Conservation (phyloP, 495 filamentous ascomycete genomes). For the Hypoxylon cercidicola region DNA sequence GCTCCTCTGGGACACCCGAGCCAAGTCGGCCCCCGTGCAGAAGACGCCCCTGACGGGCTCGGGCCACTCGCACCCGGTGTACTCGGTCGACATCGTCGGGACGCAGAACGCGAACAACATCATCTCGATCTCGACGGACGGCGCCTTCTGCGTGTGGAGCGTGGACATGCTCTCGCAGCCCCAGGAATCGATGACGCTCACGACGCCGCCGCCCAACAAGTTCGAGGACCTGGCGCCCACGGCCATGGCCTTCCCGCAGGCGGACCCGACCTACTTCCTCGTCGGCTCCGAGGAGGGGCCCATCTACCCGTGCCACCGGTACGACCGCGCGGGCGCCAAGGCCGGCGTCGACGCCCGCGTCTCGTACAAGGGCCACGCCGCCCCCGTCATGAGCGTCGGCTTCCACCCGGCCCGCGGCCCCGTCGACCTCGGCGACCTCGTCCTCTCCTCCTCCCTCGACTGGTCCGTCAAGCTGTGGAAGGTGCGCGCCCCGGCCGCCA, state of each 20-base stretch:
- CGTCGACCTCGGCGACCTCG: slow-evolving; percentile 94
- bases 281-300: slow-evolving; percentile 95
- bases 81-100: slow-evolving; percentile 92
- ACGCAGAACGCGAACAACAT: slow-evolving; percentile 99
- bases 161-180: slow-evolving; percentile 97
- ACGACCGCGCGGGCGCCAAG: slow-evolving; percentile 95
- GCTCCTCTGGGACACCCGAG: slow-evolving; percentile 96
- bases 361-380: slow-evolving; percentile 85
- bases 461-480: slow-evolving; percentile 99
- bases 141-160: slow-evolving; percentile 94
- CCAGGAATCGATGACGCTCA: slow-evolving; percentile 88
- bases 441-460: slow-evolving; percentile 86
- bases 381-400: slow-evolving; percentile 93
- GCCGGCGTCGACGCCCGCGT: slow-evolving; percentile 90
- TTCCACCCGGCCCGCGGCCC: slow-evolving; percentile 93
- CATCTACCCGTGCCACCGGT: slow-evolving; percentile 95
- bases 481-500: slow-evolving; percentile 79
- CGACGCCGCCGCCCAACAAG: slow-evolving; percentile 85
- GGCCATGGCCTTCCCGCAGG: slow-evolving; percentile 94
- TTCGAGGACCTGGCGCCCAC: slow-evolving; percentile 95
- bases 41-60: slow-evolving; percentile 93
- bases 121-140: slow-evolving; percentile 93
- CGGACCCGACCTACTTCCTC: slow-evolving; percentile 97
- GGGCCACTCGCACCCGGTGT: slow-evolving; percentile 96
- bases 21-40: slow-evolving; percentile 86